Conservation (phyloP, 75 land plant species). For the Larix kaempferi region DNA sequence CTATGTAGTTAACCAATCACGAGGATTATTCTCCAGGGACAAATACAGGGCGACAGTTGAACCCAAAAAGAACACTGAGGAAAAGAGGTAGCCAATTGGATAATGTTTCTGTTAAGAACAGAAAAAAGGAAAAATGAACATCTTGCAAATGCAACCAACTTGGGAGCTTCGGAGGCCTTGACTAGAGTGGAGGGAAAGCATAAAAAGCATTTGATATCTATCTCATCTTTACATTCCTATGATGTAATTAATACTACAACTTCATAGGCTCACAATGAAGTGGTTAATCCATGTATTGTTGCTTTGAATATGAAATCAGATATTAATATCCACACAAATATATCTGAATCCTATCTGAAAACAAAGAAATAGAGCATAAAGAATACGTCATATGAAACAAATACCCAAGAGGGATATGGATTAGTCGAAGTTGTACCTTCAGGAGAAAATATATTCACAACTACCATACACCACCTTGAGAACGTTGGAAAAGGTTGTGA, state of each 20-base stretch:
- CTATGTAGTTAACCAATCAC: neutral
- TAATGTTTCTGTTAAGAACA: neutral
- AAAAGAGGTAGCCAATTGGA: neutral
- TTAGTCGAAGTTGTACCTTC: neutral
- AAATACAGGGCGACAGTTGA: neutral
- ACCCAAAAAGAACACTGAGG: neutral
- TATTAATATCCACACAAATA: neutral
- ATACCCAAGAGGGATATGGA: neutral
- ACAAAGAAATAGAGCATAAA: neutral
- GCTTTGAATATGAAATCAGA: neutral
- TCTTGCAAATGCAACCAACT: neutral
- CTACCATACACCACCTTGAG: neutral
- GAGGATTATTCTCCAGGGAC: neutral
- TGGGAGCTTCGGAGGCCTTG: neutral
- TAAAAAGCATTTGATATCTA: neutral
- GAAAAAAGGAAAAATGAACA: neutral
- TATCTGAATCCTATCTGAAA: neutral
- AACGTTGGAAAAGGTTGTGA: neutral
- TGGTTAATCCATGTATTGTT: neutral
- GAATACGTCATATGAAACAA: neutral
- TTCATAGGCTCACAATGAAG: neutral
- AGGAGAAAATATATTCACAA: conserved; percentile 1
- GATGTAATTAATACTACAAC: neutral
- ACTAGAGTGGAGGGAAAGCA: neutral
- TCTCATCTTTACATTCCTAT: neutral